Base-by-base conservation (phyloP, 305 asterid species). In the Fraxinus greggii region DNA sequence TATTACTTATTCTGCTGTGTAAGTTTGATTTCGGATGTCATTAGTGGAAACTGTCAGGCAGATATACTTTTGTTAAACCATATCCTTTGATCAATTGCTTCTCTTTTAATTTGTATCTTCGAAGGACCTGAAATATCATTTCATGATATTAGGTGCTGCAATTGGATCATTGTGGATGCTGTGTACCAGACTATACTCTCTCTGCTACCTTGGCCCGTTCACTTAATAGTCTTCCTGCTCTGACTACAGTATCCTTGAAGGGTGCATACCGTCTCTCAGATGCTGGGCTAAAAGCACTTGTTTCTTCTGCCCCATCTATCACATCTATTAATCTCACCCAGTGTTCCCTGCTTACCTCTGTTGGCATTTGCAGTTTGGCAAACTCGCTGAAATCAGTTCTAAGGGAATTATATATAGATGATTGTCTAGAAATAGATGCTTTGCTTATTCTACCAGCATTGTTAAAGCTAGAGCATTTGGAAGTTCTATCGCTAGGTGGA, bases 201-300 rank as follows among this genome's bases (percentile, higher is more conserved):
- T 59, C 80, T 26, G 84, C 88, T 78, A 82, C 97, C 26, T 86
- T 94, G 84, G 95, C 95, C 78, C 84, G 86, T 82, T 86, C 91
- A 23, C 88, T 93, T 65, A 88, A 88, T 77, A 79, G 87, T 82
- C 92, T 95, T 79, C 91, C 96, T 79, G 88, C 90, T 77, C 82
- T 95, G 84, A 85, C 95, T 75, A 81, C 91, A 1, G 24, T 94
- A 79, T 95, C 99, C 6, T 86, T 95, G 86, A 89, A 87, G 91
- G 97, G 93, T 83, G 99, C 98, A 21, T 95, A 92, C 87, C 97
- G 98, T 59, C 93, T 95, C 82, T 85, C 98, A 45, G 99, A 94
- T 84, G 85, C 81, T 80, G 99, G 99, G 77, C 86, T 95, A 35
- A 82, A 84, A 32, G 80, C 87, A 73, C 94, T 93, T 83, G 90